These are phyloP conservation scores for Solanum habrochaites DNA, from an alignment of 257 asterid genomes.

Conservation along the genomic window DNA sequence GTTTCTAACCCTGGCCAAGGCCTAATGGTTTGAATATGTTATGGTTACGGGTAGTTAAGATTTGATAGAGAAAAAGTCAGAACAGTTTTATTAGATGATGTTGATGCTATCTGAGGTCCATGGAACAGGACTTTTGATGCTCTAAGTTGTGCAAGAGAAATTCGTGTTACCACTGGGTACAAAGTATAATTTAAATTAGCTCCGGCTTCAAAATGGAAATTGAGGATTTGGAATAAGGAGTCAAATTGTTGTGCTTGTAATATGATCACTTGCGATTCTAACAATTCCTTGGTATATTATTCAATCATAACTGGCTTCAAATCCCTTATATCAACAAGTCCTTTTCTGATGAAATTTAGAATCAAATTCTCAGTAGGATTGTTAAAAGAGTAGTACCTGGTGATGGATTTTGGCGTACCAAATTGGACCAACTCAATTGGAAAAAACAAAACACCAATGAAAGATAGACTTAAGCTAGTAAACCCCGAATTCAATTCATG, in stretches of 20 bases:
- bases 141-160: not conserved
- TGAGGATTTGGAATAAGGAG: not conserved
- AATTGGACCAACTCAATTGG: not conserved
- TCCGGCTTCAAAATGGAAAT: not conserved
- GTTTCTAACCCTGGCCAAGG: not conserved
- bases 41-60: not conserved
- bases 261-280: not conserved
- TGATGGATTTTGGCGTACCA: not conserved
- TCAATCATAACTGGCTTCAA: not conserved
- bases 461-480: not conserved
- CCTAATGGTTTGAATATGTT: not conserved
- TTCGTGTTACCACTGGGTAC: not conserved
- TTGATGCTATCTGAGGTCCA: not conserved
- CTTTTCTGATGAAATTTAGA: not conserved
- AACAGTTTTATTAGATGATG: not conserved
- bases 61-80: not conserved
- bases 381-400: not conserved
- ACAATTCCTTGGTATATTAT: not conserved
- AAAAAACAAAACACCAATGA: not conserved
- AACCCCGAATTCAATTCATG: not conserved
- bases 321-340: not conserved
- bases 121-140: not conserved
- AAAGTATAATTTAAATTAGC: not conserved
- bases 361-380: not conserved
- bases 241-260: not conserved